Conservation (phyloP, 768 basidiomycete species). For the Pulveroboletus sp. region DNA sequence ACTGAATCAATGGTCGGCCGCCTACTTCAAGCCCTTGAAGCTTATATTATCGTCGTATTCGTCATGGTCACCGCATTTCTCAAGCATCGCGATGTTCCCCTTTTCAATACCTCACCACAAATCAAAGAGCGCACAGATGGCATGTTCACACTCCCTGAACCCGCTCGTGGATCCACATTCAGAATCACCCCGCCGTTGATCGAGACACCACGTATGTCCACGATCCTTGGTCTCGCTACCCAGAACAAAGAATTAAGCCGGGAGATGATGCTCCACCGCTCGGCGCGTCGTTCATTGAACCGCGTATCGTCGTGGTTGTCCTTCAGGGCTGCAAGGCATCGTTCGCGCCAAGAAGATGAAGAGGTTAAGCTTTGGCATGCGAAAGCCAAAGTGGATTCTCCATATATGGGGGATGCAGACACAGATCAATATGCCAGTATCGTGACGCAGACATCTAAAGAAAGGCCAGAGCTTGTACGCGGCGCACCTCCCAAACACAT, state of each 20-base stretch:
- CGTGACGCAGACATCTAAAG: slow-evolving; percentile 6
- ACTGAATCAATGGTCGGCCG: slow-evolving; percentile 70
- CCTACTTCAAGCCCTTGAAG: slow-evolving; percentile 58
- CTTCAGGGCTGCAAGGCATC: slow-evolving; percentile 27
- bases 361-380: slow-evolving; percentile 33
- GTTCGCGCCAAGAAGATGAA: slow-evolving; percentile 23
- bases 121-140: not conserved
- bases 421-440: slow-evolving; percentile 2
- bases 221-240: slow-evolving; percentile 3
- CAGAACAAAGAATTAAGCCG: slow-evolving; percentile 8
- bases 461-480: slow-evolving; percentile 2
- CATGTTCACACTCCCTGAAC: slow-evolving; percentile 22
- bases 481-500: slow-evolving; percentile 5
- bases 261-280: slow-evolving; percentile 12
- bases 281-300: slow-evolving; percentile 21
- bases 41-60: slow-evolving; percentile 62
- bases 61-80: slow-evolving; percentile 48
- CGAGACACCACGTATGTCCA: slow-evolving; percentile 28
- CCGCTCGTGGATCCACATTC: slow-evolving; percentile 25
- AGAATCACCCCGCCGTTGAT: slow-evolving; percentile 19
- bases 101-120: not conserved
- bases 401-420: slow-evolving; percentile 1
- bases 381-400: slow-evolving; percentile 18
- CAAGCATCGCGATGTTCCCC: slow-evolving; percentile 12
- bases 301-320: slow-evolving; percentile 41